Evolutionary conservation across 352 stramenopile species (phyloP), one percentile per base, ranked within the genome.

Genomic region (Phytophthora agathidicida): DNA sequence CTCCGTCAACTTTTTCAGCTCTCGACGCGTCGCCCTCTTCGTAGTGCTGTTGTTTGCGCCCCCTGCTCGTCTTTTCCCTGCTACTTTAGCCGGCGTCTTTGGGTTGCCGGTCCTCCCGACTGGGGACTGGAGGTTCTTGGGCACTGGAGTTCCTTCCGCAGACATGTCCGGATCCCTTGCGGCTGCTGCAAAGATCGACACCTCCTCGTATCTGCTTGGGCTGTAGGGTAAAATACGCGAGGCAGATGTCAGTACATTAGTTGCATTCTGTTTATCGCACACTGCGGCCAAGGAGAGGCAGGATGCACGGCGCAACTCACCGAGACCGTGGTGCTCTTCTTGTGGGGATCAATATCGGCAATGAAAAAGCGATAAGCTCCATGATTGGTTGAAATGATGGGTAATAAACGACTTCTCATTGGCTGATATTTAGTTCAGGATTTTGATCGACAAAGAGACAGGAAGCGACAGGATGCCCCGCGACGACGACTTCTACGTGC

Each of bases 401-500:
- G 7, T 3, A 0, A 3, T n/a, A 3, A 8, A 3, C 2, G 8
- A 5, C 0, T 9, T 38, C 42, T 65, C 27, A 77, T 77, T 77
- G 68, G 68, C 7, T 65, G 41, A 73, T 68, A 71, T 64, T 65
- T 7, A 8, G 0, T 30, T 24, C 28, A 27, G 23, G n/a, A 26
- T 33, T 39, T 51, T 33, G 14, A 10, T 16, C 5, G 23, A 7
- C 23, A 47, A 20, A 38, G 11, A 38, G 14, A 16, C 27, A 36
- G 11, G 22, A 57, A 51, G 33, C n/a, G 36, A 47, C 48, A 71
- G 13, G 36, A 94, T 94, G 86, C 59, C 81, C 10, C 62, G 70
- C 46, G 59, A 82, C 59, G 79, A 93, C 68, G 86, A 93, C 43
- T 95, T 95, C 68, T 95, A 95, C 70, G 60, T 95, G 50, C 86